A percentile compares a stretch with the other conserved stretches of the same genome.
These are phyloP conservation scores for Penicillium occitanis DNA, from an alignment of 2,329 filamentous ascomycete species.

Conservation along the genomic window DNA sequence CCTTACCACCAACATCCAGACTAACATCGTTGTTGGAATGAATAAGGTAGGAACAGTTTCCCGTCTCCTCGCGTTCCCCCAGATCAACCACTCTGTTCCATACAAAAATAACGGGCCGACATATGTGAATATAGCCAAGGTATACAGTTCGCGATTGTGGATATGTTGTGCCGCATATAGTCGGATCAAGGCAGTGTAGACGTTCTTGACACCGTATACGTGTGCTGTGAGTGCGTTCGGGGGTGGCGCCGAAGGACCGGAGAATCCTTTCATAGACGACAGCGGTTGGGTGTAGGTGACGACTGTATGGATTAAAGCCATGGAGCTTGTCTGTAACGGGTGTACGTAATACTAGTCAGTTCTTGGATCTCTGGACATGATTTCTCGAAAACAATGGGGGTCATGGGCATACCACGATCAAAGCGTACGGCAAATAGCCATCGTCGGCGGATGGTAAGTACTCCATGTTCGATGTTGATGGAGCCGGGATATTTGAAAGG, in stretches of 20 bases:
- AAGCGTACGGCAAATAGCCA: conserved; percentile 34
- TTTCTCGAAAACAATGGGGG: background rate
- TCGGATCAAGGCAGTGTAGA: conserved; percentile 38
- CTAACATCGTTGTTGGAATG: conserved; percentile 2
- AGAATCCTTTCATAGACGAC: conserved; percentile 29
- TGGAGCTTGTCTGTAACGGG: conserved; percentile 23
- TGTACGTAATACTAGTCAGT: background rate
- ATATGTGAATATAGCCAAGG: conserved; percentile 34
- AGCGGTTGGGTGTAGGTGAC: conserved; percentile 32
- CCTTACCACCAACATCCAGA: conserved; percentile 14
- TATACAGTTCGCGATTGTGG: conserved; percentile 34
- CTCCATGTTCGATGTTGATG: background rate
- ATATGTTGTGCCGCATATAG: conserved; percentile 39
- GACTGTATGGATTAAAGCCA: conserved; percentile 29
- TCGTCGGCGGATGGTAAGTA: conserved; percentile 16
- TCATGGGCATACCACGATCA: conserved; percentile 25
- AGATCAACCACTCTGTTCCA: conserved; percentile 11
- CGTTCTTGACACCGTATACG: conserved; percentile 39
- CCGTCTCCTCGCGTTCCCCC: conserved; percentile 8
- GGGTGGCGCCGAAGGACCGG: conserved; percentile 30
- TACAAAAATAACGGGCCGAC: conserved; percentile 31
- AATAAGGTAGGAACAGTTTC: conserved; percentile 9
- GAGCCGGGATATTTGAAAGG: background rate
- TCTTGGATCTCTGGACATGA: background rate
- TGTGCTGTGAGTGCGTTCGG: conserved; percentile 33